These are phyloP conservation scores for Geotrichum macrosporum DNA, from an alignment of 1,139 yeast species.

Conservation along the genomic window DNA sequence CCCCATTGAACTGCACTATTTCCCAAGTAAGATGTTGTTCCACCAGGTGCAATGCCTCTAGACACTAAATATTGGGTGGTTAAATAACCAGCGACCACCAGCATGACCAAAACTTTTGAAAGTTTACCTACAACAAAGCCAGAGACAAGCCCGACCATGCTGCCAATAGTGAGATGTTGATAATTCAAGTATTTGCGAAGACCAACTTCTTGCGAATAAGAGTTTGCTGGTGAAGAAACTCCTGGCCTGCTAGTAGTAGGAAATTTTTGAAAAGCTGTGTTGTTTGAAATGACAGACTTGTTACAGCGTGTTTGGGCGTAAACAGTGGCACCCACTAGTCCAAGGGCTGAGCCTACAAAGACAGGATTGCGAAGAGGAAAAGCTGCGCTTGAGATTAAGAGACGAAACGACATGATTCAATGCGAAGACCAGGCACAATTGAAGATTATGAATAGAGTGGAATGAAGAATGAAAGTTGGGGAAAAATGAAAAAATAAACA, in stretches of 20 bases:
- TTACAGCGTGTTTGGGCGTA: not conserved
- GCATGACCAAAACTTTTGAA: slow-evolving; percentile 52
- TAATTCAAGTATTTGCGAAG: slow-evolving; percentile 43
- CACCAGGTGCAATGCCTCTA: slow-evolving; percentile 44
- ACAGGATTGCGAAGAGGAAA: slow-evolving; percentile 5
- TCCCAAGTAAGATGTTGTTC: slow-evolving; percentile 42
- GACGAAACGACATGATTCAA: not conserved
- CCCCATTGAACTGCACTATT: slow-evolving; percentile 43
- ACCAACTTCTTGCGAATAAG: too few relatives aligned
- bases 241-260: too few relatives aligned
- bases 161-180: slow-evolving; percentile 64
- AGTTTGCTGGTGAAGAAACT: too few relatives aligned
- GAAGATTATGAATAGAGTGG: too few relatives aligned
- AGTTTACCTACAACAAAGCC: slow-evolving; percentile 67
- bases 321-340: slow-evolving; percentile 10
- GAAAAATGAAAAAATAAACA: too few relatives aligned
- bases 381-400: slow-evolving; percentile 1
- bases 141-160: slow-evolving; percentile 57
- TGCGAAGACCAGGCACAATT: too few relatives aligned
- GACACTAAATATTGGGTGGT: slow-evolving; percentile 57
- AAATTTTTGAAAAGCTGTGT: too few relatives aligned
- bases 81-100: slow-evolving; percentile 49
- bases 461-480: too few relatives aligned
- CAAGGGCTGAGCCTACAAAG: slow-evolving; percentile 1
- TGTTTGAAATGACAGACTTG: not conserved